Evolutionary conservation across 2,329 filamentous ascomycete genomes (phyloP), one percentile per base, ranked within the genome.

Genomic region (Curvularia verruculosa): DNA sequence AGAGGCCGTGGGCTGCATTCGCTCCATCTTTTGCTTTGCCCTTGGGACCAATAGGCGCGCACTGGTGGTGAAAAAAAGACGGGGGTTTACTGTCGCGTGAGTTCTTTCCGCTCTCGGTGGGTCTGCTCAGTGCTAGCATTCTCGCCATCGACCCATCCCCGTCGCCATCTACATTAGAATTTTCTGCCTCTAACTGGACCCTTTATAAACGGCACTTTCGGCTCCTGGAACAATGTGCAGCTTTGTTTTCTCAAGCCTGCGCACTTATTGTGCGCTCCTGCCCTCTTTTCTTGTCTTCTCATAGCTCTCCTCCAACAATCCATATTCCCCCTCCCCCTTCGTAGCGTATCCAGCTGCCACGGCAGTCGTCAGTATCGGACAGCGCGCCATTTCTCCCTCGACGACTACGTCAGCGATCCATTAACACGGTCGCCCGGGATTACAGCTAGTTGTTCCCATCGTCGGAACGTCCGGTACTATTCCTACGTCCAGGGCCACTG

Each of bases 121-220:
- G 53, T 57, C 60, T 56, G 40, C 49, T 34, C 56, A 58, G 47
- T 49, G 49, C 58, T 57, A 55, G 43, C 39, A 56, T 50, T 21
- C 43, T 55, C 47, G 49, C 60, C 52, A 45, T 58, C 50, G 57
- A 58, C 49, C 58, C 9, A 48, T 21, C 49, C 56, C 59, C 63
- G 52, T 55, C 58, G 43, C 59, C 53, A 49, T 56, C 28, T 58
- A 62, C 60, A 60, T 58, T 64, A 65, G 60, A 67, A 65, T 60
- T 64, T 61, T 67, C 65, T 61, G 60, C 29, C 13, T 28, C 31
- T 49, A 39, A 29, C 37, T 40, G 58, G 45, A 37, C 59, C 53
- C 59, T 58, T 67, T 69, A 66, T 68, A 70, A 64, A 29, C 54
- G 44, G 40, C 47, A 39, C 47, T 29, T n/a, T 24, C 31, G 40